Evolutionary conservation across 495 filamentous ascomycete species (phyloP), one percentile per base, ranked within the genome.

Genomic region (Penicillium daleae): DNA sequence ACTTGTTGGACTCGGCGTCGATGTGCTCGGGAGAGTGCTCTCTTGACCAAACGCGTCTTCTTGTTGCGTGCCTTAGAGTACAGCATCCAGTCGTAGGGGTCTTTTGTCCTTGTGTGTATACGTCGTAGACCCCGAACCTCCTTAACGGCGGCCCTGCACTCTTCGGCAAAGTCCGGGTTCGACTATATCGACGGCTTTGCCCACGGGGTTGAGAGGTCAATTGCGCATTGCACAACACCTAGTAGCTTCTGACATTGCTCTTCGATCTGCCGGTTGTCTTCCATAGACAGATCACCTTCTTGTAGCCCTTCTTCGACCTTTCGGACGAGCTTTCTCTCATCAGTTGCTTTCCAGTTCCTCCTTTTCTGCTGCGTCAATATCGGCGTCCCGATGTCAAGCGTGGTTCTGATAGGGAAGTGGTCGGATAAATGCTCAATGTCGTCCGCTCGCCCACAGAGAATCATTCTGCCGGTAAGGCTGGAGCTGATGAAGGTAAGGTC

Each of bases 391-490:
- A 64, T 58, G 24, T 62, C 57, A 15, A 67, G n/a, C 13, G 54
- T 32, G 0, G 61, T 64, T 32, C 61, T 21, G 29, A 58, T 46
- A 21, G 61, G 61, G 33, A 51, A 61, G 37, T 67, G 58, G 37
- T 67, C 57, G n/a, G 61, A 67, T 13, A 35, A 26, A 50, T 64
- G 32, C 26, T 63, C 46, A 2, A 67, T n/a, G 48, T 63, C 53
- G 22, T 64, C 57, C 17, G 56, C 61, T n/a, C 33, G 9, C 26
- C 54, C 32, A 27, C 40, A 52, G 35, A 13, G n/a, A 1, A 59
- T 49, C 2, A 60, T 35, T 7, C 54, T 26, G 37, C 49, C 37
- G 29, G 33, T 13, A 22, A 59, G 56, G n/a, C 21, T 56, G 1
- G n/a, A 40, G 42, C 19, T 61, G 9, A 62, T 32, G 12, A 65